Evolutionary conservation across 805 yeast genomes (phyloP).

Genomic region (Metschnikowia borealis): DNA sequence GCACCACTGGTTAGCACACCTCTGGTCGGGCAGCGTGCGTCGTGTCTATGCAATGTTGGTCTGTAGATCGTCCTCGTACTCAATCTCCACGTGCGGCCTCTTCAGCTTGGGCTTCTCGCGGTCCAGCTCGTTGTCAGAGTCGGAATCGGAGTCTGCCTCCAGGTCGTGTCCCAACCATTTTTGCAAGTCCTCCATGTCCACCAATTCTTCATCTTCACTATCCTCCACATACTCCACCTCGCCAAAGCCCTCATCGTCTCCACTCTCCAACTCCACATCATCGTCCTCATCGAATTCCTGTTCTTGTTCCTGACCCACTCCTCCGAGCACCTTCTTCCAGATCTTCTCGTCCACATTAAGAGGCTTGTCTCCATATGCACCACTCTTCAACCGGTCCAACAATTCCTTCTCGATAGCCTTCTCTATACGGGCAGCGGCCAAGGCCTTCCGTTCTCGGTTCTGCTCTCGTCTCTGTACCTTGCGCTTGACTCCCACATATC

Average conservation of each 20-base stretch:
- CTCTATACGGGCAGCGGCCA: constrained; percentile 94
- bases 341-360: constrained; percentile 92
- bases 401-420: constrained; percentile 95
- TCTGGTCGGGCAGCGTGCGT: not conserved
- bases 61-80: constrained; percentile 68
- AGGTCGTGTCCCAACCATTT: constrained; percentile 60
- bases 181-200: constrained; percentile 89
- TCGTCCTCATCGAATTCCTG: constrained; percentile 52
- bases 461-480: constrained; percentile 94
- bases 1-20: not conserved
- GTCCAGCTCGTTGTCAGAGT: constrained; percentile 34
- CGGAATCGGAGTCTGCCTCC: constrained; percentile 29
- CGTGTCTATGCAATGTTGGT: constrained; percentile 29
- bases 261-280: constrained; percentile 48
- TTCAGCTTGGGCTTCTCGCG: constrained; percentile 36
- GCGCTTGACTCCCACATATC: constrained; percentile 86
- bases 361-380: constrained; percentile 98
- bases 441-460: constrained; percentile 92
- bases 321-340: constrained; percentile 90
- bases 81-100: constrained; percentile 74
- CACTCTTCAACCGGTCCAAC: constrained; percentile 90
- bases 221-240: constrained; percentile 89
- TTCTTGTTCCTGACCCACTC: constrained; percentile 50
- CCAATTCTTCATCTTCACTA: constrained; percentile 83
- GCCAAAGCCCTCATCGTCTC: constrained; percentile 48